phyloP scores from a whole-genome alignment of 192 early-diverging fungal genomes.

The Mortierella claussenii region DNA sequence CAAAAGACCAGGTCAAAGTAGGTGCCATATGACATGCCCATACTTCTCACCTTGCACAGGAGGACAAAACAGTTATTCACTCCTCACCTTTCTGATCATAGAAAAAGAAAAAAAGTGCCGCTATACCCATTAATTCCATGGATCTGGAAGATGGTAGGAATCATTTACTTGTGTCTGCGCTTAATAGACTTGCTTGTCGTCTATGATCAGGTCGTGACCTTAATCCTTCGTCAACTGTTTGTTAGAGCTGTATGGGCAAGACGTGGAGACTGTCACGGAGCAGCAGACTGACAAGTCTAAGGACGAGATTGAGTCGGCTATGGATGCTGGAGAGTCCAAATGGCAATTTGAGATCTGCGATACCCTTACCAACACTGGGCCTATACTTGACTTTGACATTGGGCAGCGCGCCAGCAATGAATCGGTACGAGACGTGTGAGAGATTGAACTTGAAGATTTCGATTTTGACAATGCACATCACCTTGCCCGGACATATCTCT shows the following conservation, averaged over 20 bases:
- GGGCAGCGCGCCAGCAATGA: slow-evolving; percentile 67
- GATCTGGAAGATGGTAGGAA: slow-evolving; percentile 46
- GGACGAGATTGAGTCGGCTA: slow-evolving; percentile 34
- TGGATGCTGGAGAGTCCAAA: slow-evolving; percentile 42
- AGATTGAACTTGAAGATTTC: too few species aligned
- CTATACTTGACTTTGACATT: slow-evolving; percentile 78
- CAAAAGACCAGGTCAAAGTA: slow-evolving; percentile 47
- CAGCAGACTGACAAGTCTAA: slow-evolving; percentile 38
- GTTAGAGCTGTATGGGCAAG: slow-evolving; percentile 51
- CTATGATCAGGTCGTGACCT: too few species aligned
- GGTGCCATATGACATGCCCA: neutral
- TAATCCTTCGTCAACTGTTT: neutral
- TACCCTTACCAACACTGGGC: slow-evolving; percentile 79
- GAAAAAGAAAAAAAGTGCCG: slow-evolving; percentile 33
- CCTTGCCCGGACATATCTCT: too few species aligned
- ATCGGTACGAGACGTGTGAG: neutral
- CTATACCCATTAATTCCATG: slow-evolving; percentile 18
- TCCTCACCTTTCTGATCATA: neutral
- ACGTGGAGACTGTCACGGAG: slow-evolving; percentile 19
- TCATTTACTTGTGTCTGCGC: neutral
- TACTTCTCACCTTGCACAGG: neutral
- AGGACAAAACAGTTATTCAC: too few species aligned
- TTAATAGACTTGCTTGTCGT: too few species aligned
- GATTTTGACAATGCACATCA: too few species aligned
- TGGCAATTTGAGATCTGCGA: slow-evolving; percentile 81